Percentiles rank a stretch among this genome's conserved stretches.
These are phyloP conservation scores for Hydrangea macrophylla DNA, from an alignment of 148 eudicot species.

Conservation along the genomic window DNA sequence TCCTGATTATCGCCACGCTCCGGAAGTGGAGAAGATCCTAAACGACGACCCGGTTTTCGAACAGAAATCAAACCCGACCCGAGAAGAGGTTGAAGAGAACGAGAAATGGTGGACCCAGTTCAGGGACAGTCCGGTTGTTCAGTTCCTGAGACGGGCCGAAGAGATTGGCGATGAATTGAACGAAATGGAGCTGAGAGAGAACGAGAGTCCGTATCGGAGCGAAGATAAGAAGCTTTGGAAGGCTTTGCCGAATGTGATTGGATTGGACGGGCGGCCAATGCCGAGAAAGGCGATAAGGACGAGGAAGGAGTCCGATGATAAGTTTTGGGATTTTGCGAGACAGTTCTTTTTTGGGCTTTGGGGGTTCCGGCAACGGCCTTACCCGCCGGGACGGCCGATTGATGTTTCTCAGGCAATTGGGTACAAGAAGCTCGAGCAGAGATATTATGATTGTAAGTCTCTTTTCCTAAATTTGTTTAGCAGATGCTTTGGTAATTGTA, in stretches of 20 bases:
- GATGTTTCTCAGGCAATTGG: conserved; percentile 95
- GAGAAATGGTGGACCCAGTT: conserved; percentile 61
- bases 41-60: conserved; percentile 63
- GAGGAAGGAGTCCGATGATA: conserved; percentile 52
- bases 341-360: conserved; percentile 91
- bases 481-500: neutral
- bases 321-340: conserved; percentile 85
- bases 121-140: conserved; percentile 56
- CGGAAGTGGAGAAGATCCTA: conserved; percentile 59
- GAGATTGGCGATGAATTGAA: conserved; percentile 59
- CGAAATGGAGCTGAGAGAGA: conserved; percentile 59
- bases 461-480: neutral
- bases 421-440: conserved; percentile 67
- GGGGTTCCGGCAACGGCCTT: conserved; percentile 82
- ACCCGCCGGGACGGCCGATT: conserved; percentile 79
- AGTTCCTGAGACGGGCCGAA: conserved; percentile 57
- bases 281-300: conserved; percentile 64
- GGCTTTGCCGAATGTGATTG: conserved; percentile 60
- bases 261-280: conserved; percentile 91
- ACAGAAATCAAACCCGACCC: conserved; percentile 49
- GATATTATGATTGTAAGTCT: conserved; percentile 88
- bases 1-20: conserved; percentile 65
- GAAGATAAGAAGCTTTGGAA: conserved; percentile 70
- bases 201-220: conserved; percentile 42
- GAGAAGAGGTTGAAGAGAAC: conserved; percentile 67